Percentiles rank a stretch among this genome's conserved stretches.
These are phyloP conservation scores for Boletus bicolor DNA, from an alignment of 768 basidiomycete species.

Conservation along the genomic window DNA sequence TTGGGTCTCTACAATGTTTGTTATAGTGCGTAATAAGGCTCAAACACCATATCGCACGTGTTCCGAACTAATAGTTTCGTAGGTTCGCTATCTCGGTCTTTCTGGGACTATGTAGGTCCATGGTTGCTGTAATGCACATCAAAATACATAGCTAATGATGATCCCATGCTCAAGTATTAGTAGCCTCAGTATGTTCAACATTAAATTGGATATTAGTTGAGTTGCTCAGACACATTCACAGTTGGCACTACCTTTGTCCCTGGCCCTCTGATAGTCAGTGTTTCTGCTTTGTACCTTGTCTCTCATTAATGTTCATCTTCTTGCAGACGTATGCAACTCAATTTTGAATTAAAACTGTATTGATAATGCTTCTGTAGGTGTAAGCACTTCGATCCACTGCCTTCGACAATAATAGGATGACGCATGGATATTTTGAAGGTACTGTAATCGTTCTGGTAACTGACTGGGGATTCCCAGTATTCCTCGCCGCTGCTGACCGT, in stretches of 20 bases:
- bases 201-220: neutral
- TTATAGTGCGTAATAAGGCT: neutral
- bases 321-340: neutral
- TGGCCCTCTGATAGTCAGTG: neutral
- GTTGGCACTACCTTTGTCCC: neutral
- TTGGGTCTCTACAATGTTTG: slow-evolving; percentile 5
- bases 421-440: neutral
- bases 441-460: neutral
- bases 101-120: no score
- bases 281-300: neutral
- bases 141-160: neutral
- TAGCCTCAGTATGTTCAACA: neutral
- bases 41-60: neutral
- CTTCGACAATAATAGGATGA: no score
- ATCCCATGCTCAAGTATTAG: neutral
- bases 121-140: neutral
- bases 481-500: neutral
- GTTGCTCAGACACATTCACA: no score
- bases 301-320: neutral
- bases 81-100: no score
- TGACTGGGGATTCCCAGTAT: neutral
- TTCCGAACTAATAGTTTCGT: no score
- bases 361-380: neutral
- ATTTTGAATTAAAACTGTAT: neutral
- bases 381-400: neutral